Base-by-base conservation (phyloP, 768 basidiomycete genomes). In the Boletus pseudopeckii region DNA sequence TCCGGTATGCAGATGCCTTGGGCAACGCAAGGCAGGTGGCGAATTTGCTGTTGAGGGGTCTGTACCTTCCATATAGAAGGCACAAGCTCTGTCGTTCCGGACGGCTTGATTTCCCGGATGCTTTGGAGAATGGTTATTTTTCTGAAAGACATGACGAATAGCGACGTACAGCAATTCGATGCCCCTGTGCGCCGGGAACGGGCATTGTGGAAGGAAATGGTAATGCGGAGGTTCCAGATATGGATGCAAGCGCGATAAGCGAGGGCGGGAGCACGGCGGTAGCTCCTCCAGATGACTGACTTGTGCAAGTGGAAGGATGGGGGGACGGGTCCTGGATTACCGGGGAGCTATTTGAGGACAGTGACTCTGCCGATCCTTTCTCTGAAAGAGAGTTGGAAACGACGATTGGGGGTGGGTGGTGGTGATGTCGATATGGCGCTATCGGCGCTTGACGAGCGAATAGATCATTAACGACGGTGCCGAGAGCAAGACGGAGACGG, bases 391-490 rank as follows among this genome's bases (percentile, higher is more conserved):
- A 49, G 28, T 56, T 62, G 30, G 66, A 61, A 26, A 72, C 55
- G 34, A 70, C 57, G 53, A 72, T 70, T 8, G 69, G 70, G n/a
- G 73, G 71, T 18, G 73, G 68, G 24, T 69, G 64, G 54, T 65
- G 70, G 41, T 66, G 70, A 47, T 58, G 72, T 52, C 60, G 73
- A 48, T 68, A 71, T 32, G 69, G 71, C 5, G 70, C 64, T 13
- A 71, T 53, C 2, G 84, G 84, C 0, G 82, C 76, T 62, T 86
- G 83, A 22, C 89, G 80, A 24, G 87, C 84, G 64, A 92, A 92
- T 7, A 93, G 71, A 60, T 92, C 90, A 58, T 92, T 92, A 68
- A 92, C 78, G 50, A 92, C 81, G 0, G 87, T 86, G 2, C 83
- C 82, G 34, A 93, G 73, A 1, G 86, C 85, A 6, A 92, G 77